A percentile compares a stretch with the other conserved stretches of the same genome.
These are phyloP conservation scores for Violaceomyces palustris DNA, from an alignment of 1,284 basidiomycete genomes.

Conservation along the genomic window DNA sequence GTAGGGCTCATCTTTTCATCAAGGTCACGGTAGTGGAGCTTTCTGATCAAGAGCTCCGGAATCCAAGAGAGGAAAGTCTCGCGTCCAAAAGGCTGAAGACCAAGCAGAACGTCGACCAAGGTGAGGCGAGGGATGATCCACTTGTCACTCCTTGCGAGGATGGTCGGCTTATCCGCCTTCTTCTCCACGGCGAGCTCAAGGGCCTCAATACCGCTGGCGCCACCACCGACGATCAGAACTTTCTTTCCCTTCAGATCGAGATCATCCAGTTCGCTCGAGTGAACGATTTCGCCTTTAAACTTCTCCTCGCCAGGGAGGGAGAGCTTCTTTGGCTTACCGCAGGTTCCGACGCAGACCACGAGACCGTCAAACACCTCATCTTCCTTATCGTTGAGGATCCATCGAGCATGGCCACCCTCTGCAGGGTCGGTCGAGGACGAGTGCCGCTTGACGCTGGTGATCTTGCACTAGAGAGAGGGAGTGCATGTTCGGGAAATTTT, in stretches of 20 bases:
- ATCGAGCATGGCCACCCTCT: slow-evolving; percentile 55
- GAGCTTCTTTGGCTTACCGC: slow-evolving; percentile 60
- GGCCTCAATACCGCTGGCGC: slow-evolving; percentile 63
- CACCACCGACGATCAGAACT: slow-evolving; percentile 58
- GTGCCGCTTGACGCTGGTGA: slow-evolving; percentile 46
- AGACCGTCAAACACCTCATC: slow-evolving; percentile 61
- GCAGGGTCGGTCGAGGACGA: slow-evolving; percentile 47
- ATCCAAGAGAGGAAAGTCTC: slow-evolving; percentile 49
- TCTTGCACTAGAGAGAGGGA: no score
- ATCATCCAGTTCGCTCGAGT: slow-evolving; percentile 60
- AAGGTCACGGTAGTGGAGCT: slow-evolving; percentile 61
- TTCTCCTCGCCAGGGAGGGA: slow-evolving; percentile 57
- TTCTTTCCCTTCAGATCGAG: slow-evolving; percentile 57
- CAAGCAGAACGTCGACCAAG: slow-evolving; percentile 59
- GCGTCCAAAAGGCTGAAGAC: slow-evolving; percentile 62
- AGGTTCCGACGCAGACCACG: slow-evolving; percentile 61
- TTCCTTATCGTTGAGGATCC: slow-evolving; percentile 57
- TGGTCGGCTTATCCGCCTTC: slow-evolving; percentile 57
- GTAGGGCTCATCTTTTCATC: slow-evolving; percentile 53
- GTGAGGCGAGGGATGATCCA: slow-evolving; percentile 55
- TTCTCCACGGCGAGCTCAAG: slow-evolving; percentile 57
- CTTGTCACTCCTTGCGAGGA: slow-evolving; percentile 57
- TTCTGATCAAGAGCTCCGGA: slow-evolving; percentile 59
- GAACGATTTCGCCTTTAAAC: slow-evolving; percentile 58
- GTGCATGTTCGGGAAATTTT: no score